Evolutionary conservation across 345 rosid genomes (phyloP).

Genomic region (Raphanus raphanistrum): DNA sequence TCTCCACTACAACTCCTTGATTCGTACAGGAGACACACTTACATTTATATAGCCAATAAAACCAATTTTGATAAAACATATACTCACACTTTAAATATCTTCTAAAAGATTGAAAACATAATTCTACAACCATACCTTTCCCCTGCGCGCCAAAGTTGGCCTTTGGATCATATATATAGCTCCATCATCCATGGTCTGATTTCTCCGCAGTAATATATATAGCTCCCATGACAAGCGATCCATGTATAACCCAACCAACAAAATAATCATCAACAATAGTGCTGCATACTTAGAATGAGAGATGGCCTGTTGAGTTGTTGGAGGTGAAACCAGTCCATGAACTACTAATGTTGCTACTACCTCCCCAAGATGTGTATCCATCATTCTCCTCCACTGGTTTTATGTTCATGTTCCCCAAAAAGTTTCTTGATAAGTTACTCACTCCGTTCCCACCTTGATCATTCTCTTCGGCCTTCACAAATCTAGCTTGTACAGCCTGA

Average conservation of each 20-base stretch:
- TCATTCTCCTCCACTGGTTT: slow-evolving; percentile 9
- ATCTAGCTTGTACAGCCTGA: background rate
- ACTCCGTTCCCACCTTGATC: slow-evolving; percentile 12
- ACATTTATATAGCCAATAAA: slow-evolving; percentile 28
- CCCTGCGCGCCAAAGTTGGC: slow-evolving; percentile 28
- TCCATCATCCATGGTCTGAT: slow-evolving; percentile 16
- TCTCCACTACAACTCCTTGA: background rate
- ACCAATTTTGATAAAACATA: slow-evolving; percentile 20
- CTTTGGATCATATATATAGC: slow-evolving; percentile 5
- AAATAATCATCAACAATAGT: slow-evolving; percentile 34
- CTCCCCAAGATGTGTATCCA: slow-evolving; percentile 36
- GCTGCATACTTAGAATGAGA: slow-evolving; percentile 30
- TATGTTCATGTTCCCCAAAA: slow-evolving; percentile 34
- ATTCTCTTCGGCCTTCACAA: slow-evolving; percentile 35
- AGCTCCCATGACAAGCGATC: slow-evolving; percentile 21
- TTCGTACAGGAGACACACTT: slow-evolving; percentile 26
- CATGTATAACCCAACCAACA: slow-evolving; percentile 39
- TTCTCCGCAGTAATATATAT: background rate
- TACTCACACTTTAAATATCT: slow-evolving; percentile 24
- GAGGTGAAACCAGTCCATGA: slow-evolving; percentile 30
- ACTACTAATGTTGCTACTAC: slow-evolving; percentile 21
- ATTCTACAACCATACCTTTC: slow-evolving; percentile 25
- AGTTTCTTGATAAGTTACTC: slow-evolving; percentile 37
- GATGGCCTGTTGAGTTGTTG: slow-evolving; percentile 38
- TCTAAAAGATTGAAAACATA: background rate